phyloP scores from a whole-genome alignment of 129 eudicot genomes.

The Scalesia atractyloides region DNA sequence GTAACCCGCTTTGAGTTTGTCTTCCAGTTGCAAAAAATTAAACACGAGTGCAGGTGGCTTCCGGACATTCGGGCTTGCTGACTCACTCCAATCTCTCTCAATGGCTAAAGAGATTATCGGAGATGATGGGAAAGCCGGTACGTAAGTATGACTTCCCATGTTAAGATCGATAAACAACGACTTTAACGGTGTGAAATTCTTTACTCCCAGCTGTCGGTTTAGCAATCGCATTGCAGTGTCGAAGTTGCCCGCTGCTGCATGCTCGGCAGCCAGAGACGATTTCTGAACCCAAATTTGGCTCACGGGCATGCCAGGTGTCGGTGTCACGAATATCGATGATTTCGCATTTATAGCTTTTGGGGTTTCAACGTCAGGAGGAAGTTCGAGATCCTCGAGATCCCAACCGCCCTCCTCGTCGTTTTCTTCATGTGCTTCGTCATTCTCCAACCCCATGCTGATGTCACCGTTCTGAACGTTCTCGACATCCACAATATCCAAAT shows the following conservation, averaged over 20 bases:
- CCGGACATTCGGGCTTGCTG: slow-evolving; percentile 57
- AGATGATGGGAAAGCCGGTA: slow-evolving; percentile 1
- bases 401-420: slow-evolving; percentile 60
- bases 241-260: no score
- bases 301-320: no score
- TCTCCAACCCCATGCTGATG: slow-evolving; percentile 41
- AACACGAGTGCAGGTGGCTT: slow-evolving; percentile 57
- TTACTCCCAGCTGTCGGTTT: no score
- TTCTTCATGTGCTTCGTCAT: slow-evolving; percentile 43
- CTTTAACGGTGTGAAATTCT: no score
- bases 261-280: no score
- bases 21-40: slow-evolving; percentile 39
- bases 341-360: no score
- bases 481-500: slow-evolving; percentile 54
- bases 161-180: no score
- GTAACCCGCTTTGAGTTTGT: no score
- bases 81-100: slow-evolving; percentile 61
- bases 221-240: no score
- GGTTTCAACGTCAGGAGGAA: slow-evolving; percentile 43
- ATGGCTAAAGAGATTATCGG: slow-evolving; percentile 49
- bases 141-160: no score
- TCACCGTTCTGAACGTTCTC: slow-evolving; percentile 54
- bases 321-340: no score
- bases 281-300: no score
- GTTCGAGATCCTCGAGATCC: slow-evolving; percentile 72